Base-by-base conservation (phyloP, 73 alveolate species). In the Breviolum minutum region DNA sequence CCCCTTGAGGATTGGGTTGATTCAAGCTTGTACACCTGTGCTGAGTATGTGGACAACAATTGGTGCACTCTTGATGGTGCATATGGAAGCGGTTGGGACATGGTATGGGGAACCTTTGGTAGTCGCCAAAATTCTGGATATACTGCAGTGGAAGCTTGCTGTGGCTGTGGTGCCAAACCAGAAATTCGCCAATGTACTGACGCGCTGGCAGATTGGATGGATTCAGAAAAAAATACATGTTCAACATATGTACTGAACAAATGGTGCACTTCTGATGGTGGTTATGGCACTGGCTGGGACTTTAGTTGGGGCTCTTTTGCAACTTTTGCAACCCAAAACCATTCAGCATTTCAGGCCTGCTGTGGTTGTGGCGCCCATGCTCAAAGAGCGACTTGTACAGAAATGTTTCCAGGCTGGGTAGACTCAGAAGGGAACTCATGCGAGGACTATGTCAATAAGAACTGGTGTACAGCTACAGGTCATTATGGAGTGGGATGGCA, bases 81-180 rank as follows among this genome's bases (percentile, higher is more conserved):
- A 40, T 40, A 40, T 40, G 54, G 54, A 40, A 40, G 54, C 54
- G 54, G 54, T 40, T 40, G 54, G 54, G 54, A 40, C 54, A 40
- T 40, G 54, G 54, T 22, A n/a, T 70, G 81, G 81, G 81, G 81
- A 22, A 70, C 81, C 22, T 70, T 70, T 70, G 81, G 81, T 22
- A 70, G 81, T 70, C 81, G 81, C 81, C 20, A n/a, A n/a, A 70
- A 70, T n/a, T 20, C 29, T n/a, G 81, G 81, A 70, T 70, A 70
- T n/a, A 22, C 81, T n/a, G 81, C 81, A n/a, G 81, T 70, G 29
- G 81, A 70, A n/a, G 81, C 81, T 22, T 70, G 81, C n/a, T 70
- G 81, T 70, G 81, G 81, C 81, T 70, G 20, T 70, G 81, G 81
- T 20, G 81, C 81, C 81, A 70, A 20, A n/a, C n/a, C n/a, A 22